Evolutionary conservation across 805 yeast species (phyloP).

Genomic region (Metschnikowia sp.): DNA sequence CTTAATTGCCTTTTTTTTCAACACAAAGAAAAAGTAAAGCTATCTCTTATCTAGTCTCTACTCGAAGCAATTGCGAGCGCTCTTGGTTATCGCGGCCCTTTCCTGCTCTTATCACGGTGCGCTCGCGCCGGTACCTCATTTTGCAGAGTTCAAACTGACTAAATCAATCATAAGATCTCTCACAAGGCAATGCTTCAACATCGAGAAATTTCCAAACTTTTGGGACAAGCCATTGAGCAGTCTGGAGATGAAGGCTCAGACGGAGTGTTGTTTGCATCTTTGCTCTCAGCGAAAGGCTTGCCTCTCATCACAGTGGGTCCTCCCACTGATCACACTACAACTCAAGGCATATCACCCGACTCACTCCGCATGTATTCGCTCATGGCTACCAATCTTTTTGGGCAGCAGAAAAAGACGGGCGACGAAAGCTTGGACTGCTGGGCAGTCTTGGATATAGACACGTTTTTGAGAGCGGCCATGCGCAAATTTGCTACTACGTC

Average conservation of each 20-base stretch:
- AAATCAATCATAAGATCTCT: neutral
- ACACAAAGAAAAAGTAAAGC: no score
- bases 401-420: constrained; percentile 15
- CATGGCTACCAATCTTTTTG: constrained; percentile 30
- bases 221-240: constrained; percentile 29
- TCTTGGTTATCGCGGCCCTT: no score
- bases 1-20: no score
- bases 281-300: constrained; percentile 35
- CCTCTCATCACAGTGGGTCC: constrained; percentile 38
- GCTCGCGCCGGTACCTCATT: neutral
- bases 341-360: constrained; percentile 21
- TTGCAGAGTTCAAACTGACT: neutral
- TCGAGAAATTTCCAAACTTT: constrained; percentile 33
- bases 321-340: constrained; percentile 8
- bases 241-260: constrained; percentile 1
- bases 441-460: constrained; percentile 31
- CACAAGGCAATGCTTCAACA: constrained; percentile 34
- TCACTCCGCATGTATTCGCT: constrained; percentile 33
- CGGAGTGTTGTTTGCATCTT: constrained; percentile 26
- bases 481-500: constrained; percentile 18
- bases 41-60: no score
- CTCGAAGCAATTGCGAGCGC: no score
- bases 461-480: constrained; percentile 26
- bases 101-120: no score
- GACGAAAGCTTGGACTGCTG: constrained; percentile 21